Evolutionary conservation across 352 stramenopile species (phyloP), one percentile per base, ranked within the genome.

Genomic region (Globisporangium echinulatum): DNA sequence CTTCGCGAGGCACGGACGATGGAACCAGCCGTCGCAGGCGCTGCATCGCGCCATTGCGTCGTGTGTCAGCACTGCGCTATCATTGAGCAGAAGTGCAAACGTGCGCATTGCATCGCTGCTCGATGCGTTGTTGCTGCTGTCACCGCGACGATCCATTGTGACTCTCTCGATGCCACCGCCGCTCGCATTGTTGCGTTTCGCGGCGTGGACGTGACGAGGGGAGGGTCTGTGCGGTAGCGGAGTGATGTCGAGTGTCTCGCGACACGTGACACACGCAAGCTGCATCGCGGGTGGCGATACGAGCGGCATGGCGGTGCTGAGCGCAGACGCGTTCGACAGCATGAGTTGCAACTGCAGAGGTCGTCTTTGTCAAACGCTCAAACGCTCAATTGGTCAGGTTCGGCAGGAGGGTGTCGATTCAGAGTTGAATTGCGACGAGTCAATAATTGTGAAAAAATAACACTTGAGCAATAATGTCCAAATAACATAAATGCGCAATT

Each of bases 221-320:
- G 46, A 50, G 5, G 25, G 25, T 33, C 25, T 33, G 25, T 36
- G 6, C 14, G 5, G 15, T 25, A 25, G n/a, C 33, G 47, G 14
- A 19, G 42, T 8, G 9, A 57, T 6, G 37, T 17, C 25, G 17
- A 79, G 47, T 11, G 67, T 51, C 48, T 72, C 52, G 48, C 75
- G 66, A 49, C 76, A 86, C 49, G 61, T 56, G 53, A 86, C 65
- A 67, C 76, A 86, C 52, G 68, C 68, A 37, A 79, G 61, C 8
- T 69, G 25, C 76, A 86, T 86, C 46, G 5, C 25, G 25, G 25
- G 25, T 33, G 25, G 25, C 25, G 25, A 33, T 33, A 3, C 25
- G 25, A 33, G 25, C 25, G 25, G 25, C 25, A 33, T 3, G 25
- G 25, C 2, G 25, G 25, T 33, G 25, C 25, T 3, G 25, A 33